Percentiles rank a stretch among this genome's conserved stretches.
Conservation (phyloP, 805 yeast species). For the Spathaspora gorwiae region DNA sequence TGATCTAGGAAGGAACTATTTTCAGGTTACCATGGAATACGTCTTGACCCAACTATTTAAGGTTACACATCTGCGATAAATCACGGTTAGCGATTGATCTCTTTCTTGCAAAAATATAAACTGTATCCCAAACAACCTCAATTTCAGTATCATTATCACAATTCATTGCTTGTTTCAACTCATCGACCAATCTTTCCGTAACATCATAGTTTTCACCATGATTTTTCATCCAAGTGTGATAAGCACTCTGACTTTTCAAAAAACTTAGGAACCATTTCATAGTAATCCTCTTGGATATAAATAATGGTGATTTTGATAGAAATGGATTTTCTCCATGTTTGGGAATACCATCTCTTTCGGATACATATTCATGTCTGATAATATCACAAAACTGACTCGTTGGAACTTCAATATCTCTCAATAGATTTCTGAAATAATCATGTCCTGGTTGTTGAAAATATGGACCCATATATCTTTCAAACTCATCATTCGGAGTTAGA, state of each 20-base stretch:
- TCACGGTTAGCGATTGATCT: not conserved
- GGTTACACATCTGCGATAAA: too few species aligned
- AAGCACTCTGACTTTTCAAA: slow-evolving; percentile 36
- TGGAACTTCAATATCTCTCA: slow-evolving; percentile 37
- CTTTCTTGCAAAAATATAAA: slow-evolving; percentile 45
- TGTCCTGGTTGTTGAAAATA: slow-evolving; percentile 48
- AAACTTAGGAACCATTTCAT: slow-evolving; percentile 20
- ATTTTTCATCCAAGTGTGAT: slow-evolving; percentile 32
- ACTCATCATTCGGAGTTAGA: slow-evolving; percentile 10
- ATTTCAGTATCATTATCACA: slow-evolving; percentile 43
- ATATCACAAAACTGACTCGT: slow-evolving; percentile 19
- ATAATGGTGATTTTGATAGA: slow-evolving; percentile 4
- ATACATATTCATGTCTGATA: slow-evolving; percentile 21
- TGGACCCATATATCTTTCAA: slow-evolving; percentile 47
- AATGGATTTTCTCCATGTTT: not conserved
- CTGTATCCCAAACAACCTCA: slow-evolving; percentile 53
- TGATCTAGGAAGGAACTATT: too few species aligned
- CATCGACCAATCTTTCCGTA: slow-evolving; percentile 43
- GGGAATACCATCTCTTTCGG: slow-evolving; percentile 8
- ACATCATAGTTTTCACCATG: slow-evolving; percentile 38
- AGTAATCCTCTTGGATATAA: slow-evolving; percentile 9
- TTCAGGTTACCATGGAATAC: too few species aligned
- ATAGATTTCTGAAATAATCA: slow-evolving; percentile 27
- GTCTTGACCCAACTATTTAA: too few species aligned
- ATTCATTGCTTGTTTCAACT: slow-evolving; percentile 38